A percentile compares a stretch with the other conserved stretches of the same genome.
Evolutionary conservation across 306 rosid species (phyloP).

Genomic region (Mucuna pruriens): DNA sequence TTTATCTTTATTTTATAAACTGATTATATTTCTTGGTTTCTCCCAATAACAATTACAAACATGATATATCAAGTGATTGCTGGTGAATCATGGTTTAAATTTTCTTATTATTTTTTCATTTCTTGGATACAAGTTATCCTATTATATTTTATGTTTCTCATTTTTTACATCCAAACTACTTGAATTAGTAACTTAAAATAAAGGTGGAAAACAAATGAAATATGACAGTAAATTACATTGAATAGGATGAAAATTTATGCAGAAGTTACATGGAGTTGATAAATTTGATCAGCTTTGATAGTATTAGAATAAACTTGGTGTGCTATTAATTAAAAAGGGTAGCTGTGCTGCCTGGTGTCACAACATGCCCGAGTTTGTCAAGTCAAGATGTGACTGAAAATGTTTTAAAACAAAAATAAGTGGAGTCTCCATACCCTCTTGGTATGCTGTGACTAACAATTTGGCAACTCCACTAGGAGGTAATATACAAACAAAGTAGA

Average conservation of each 20-base stretch:
- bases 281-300: neutral
- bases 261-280: neutral
- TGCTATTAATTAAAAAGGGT: neutral
- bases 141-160: neutral
- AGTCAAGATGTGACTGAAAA: neutral
- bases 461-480: too few species aligned
- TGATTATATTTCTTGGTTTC: neutral
- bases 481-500: too few species aligned
- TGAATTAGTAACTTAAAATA: neutral
- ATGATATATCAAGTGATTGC: conserved; percentile 8
- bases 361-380: neutral
- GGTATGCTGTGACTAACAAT: neutral
- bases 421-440: neutral
- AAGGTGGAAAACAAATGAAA: conserved; percentile 19
- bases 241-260: neutral
- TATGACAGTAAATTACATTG: neutral
- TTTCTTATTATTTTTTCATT: neutral
- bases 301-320: neutral
- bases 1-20: neutral
- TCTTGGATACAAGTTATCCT: neutral
- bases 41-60: neutral
- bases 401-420: neutral
- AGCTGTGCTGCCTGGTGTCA: neutral
- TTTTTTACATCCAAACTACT: neutral
- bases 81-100: neutral